Percentiles rank a stretch among this genome's conserved stretches.
Conservation (phyloP, 805 yeast genomes). For the Candida golubevii region DNA sequence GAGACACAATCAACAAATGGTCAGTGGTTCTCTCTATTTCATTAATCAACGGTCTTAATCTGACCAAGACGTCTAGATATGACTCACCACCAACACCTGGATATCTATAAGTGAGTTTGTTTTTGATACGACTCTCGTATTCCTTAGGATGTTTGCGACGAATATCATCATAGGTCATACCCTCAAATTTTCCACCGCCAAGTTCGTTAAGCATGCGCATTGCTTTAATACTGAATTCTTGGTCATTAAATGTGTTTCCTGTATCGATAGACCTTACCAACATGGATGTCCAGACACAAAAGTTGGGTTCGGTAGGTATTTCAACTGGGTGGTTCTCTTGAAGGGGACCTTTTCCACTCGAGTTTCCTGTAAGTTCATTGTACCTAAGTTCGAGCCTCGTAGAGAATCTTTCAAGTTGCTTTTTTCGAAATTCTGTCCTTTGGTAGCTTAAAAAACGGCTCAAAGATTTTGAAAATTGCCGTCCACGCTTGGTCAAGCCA, state of each 20-base stretch:
- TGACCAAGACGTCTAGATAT: conserved; percentile 85
- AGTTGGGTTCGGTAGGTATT: conserved; percentile 58
- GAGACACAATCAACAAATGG: conserved; percentile 78
- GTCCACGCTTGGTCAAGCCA: conserved; percentile 71
- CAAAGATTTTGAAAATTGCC: conserved; percentile 66
- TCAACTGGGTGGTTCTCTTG: conserved; percentile 20
- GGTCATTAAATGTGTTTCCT: conserved; percentile 70
- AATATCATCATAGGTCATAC: conserved; percentile 87
- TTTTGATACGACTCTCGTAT: conserved; percentile 66
- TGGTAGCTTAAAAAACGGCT: conserved; percentile 70
- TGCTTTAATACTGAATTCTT: conserved; percentile 70
- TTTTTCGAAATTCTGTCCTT: conserved; percentile 60
- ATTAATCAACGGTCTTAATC: conserved; percentile 84
- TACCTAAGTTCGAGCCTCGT: conserved; percentile 42
- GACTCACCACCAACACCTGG: conserved; percentile 99
- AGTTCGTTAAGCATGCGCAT: conserved; percentile 92
- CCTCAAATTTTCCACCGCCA: conserved; percentile 91
- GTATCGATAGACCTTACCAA: conserved; percentile 74
- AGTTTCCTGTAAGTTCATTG: conserved; percentile 25
- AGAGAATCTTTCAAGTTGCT: conserved; percentile 54
- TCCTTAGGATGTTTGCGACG: conserved; percentile 70
- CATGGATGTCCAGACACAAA: conserved; percentile 93
- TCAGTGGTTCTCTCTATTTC: conserved; percentile 91
- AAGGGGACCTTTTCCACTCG: conserved; percentile 14
- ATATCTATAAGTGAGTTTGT: conserved; percentile 82